Conservation (phyloP, 208 protist genomes). For the Naegleria lovaniensis region DNA sequence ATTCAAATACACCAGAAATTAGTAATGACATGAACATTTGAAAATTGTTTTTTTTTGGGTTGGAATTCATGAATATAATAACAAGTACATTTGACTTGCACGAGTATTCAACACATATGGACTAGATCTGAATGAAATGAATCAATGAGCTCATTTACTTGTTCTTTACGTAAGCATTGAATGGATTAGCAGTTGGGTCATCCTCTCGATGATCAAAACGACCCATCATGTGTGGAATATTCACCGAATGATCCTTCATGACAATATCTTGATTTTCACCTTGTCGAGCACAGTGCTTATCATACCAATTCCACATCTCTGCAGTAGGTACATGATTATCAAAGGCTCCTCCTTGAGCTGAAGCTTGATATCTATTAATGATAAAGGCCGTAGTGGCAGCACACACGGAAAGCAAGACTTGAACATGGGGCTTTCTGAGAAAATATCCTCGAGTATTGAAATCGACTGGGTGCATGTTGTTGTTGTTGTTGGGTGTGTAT, state of each 20-base stretch:
- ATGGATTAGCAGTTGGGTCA: background rate
- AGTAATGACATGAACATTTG: no score
- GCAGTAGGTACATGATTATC: background rate
- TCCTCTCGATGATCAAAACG: background rate
- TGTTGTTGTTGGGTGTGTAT: no score
- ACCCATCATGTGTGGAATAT: background rate
- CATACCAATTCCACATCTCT: background rate
- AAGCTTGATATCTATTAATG: background rate
- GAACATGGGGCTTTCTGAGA: background rate
- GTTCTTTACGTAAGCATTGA: no score
- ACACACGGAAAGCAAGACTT: background rate
- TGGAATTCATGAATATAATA: no score
- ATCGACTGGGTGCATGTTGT: no score
- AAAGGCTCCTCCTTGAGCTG: background rate
- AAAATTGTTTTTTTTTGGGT: no score
- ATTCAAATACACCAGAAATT: no score
- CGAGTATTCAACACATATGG: no score
- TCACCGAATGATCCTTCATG: background rate
- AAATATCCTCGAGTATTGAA: background rate
- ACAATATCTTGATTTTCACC: slow-evolving; percentile 10
- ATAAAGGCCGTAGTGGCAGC: background rate
- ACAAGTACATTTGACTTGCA: no score
- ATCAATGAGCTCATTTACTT: no score
- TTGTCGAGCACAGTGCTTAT: background rate
- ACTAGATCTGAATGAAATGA: no score